Conservation (phyloP, 2,329 filamentous ascomycete genomes). For the Mollisia scopiformis region DNA sequence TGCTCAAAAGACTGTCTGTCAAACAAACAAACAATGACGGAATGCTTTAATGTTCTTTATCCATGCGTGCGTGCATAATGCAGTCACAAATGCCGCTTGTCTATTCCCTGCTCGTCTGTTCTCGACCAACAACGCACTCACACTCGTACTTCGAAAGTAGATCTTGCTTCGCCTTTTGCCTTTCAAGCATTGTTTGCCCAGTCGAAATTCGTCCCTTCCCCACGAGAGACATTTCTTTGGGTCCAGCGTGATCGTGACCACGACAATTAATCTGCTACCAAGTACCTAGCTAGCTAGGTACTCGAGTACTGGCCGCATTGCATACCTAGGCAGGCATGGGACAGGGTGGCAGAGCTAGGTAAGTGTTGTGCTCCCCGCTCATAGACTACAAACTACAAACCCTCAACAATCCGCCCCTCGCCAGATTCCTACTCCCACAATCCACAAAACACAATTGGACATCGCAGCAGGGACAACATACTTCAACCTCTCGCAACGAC, state of each 20-base stretch:
- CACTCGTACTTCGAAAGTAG: background rate
- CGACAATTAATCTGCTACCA: too few species aligned
- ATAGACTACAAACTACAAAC: too few species aligned
- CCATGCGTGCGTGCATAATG: too few species aligned
- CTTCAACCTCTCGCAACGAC: background rate
- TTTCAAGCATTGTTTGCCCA: conserved; percentile 8
- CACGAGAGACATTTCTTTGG: conserved; percentile 6
- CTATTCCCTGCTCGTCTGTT: too few species aligned
- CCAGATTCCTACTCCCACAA: background rate
- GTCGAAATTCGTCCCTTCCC: conserved; percentile 6
- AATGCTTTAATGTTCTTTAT: background rate
- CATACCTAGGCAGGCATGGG: too few species aligned
- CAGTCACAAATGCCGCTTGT: too few species aligned
- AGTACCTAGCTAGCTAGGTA: background rate
- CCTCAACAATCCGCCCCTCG: background rate
- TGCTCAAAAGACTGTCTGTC: too few species aligned
- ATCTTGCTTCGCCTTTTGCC: background rate
- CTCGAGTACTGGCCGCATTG: background rate
- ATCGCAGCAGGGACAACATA: background rate
- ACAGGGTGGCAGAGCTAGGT: too few species aligned
- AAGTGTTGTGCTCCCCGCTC: too few species aligned
- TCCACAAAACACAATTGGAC: background rate
- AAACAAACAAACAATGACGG: background rate
- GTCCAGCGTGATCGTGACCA: background rate
- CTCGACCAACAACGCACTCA: too few species aligned